These are phyloP conservation scores for Cinchona pubescens DNA, from an alignment of 257 asterid species.

Conservation along the genomic window DNA sequence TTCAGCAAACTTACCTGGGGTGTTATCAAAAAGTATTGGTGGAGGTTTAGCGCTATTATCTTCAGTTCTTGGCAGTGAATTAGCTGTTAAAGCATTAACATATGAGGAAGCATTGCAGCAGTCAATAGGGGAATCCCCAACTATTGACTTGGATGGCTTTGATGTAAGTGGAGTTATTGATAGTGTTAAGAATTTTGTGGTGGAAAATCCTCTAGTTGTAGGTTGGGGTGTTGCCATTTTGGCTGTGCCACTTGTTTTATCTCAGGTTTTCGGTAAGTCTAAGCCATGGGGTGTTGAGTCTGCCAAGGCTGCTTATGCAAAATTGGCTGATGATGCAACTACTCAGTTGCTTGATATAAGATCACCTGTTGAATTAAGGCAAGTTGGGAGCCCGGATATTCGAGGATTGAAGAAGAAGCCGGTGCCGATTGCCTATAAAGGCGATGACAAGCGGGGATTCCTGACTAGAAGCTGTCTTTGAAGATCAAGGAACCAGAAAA, in stretches of 20 bases:
- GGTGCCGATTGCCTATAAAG: constrained; percentile 54
- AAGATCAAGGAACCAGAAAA: constrained; percentile 80
- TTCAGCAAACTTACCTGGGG: constrained; percentile 11
- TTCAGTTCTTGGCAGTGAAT: constrained; percentile 45
- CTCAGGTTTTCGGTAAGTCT: constrained; percentile 62
- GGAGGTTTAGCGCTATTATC: constrained; percentile 59
- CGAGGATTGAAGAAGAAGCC: constrained; percentile 75
- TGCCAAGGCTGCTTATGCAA: constrained; percentile 74
- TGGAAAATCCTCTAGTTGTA: constrained; percentile 60
- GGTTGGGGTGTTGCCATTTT: constrained; percentile 60
- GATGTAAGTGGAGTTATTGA: constrained; percentile 54
- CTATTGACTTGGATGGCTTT: constrained; percentile 48
- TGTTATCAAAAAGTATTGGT: constrained; percentile 39
- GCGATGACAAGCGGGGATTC: constrained; percentile 80
- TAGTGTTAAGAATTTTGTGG: constrained; percentile 35
- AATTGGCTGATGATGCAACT: constrained; percentile 61
- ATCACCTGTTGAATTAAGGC: constrained; percentile 38
- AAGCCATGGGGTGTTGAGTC: constrained; percentile 83
- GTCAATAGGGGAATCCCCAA: constrained; percentile 25
- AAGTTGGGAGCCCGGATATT: constrained; percentile 73
- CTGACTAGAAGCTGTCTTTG: constrained; percentile 63
- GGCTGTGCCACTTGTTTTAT: constrained; percentile 63
- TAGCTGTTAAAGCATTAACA: constrained; percentile 69
- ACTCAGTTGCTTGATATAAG: constrained; percentile 81
- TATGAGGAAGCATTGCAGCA: constrained; percentile 79